These are phyloP conservation scores for Talaromyces wortmannii DNA, from an alignment of 495 filamentous ascomycete genomes.

Conservation along the genomic window DNA sequence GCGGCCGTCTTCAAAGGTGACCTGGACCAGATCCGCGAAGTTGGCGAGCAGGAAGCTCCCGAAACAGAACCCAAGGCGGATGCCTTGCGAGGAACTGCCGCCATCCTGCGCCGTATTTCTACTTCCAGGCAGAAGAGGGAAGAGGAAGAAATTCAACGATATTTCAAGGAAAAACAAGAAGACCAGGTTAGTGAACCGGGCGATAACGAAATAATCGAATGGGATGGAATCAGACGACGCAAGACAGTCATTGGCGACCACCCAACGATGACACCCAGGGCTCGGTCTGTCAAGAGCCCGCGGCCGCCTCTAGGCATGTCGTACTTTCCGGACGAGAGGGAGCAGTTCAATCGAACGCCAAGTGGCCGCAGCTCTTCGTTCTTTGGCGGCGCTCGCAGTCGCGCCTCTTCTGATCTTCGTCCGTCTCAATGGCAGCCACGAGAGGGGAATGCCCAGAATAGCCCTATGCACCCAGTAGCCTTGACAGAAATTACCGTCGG, in stretches of 20 bases:
- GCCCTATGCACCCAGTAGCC: slow-evolving; percentile 51
- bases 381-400: slow-evolving; percentile 52
- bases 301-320: slow-evolving; percentile 89
- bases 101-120: slow-evolving; percentile 82
- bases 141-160: slow-evolving; percentile 68
- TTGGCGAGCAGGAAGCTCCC: slow-evolving; percentile 89
- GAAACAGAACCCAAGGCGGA: slow-evolving; percentile 95
- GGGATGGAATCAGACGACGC: slow-evolving; percentile 85
- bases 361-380: slow-evolving; percentile 27
- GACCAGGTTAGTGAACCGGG: slow-evolving; percentile 67
- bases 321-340: slow-evolving; percentile 62
- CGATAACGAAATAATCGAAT: slow-evolving; percentile 77
- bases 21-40: slow-evolving; percentile 88
- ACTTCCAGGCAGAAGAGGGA: slow-evolving; percentile 70
- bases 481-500: slow-evolving; percentile 50
- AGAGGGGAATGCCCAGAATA: slow-evolving; percentile 15
- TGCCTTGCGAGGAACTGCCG: slow-evolving; percentile 86
- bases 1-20: slow-evolving; percentile 89
- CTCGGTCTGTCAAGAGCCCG: slow-evolving; percentile 37
- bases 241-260: slow-evolving; percentile 59
- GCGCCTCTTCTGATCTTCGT: slow-evolving; percentile 28
- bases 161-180: slow-evolving; percentile 67
- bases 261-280: slow-evolving; percentile 26
- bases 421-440: slow-evolving; percentile 24
- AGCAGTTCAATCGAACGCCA: slow-evolving; percentile 24